Percentiles rank a stretch among this genome's conserved stretches.
Conservation (phyloP, 495 filamentous ascomycete genomes). For the Podospora anserina region DNA sequence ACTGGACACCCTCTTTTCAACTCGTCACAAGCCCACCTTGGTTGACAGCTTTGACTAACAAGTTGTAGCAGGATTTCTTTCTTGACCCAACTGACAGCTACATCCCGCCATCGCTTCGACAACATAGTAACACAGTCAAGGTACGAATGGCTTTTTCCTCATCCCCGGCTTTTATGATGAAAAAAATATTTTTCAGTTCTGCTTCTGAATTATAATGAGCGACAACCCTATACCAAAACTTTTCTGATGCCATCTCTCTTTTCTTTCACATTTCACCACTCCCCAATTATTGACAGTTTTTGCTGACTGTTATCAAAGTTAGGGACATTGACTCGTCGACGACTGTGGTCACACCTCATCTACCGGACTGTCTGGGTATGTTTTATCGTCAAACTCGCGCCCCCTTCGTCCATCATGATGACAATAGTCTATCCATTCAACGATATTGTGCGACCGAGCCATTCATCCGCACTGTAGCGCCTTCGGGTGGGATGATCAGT, state of each 20-base stretch:
- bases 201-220: conserved; percentile 83
- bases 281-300: conserved; percentile 2
- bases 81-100: not conserved
- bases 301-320: conserved; percentile 21
- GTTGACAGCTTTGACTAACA: conserved; percentile 23
- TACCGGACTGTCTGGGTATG: not conserved
- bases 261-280: conserved; percentile 9
- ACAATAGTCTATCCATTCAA: conserved; percentile 99
- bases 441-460: conserved; percentile 70
- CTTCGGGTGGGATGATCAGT: conserved; percentile 69
- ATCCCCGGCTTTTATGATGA: conserved; percentile 64
- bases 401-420: conserved; percentile 63
- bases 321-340: not conserved
- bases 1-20: conserved; percentile 39
- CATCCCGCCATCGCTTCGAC: not conserved
- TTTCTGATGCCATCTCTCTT: conserved; percentile 41
- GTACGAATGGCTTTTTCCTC: not conserved
- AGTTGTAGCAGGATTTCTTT: not conserved
- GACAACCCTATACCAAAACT: conserved; percentile 79
- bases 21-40: conserved; percentile 17
- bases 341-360: conserved; percentile 1
- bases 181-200: conserved; percentile 79
- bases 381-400: not conserved
- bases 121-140: not conserved
- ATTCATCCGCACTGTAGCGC: conserved; percentile 76